Evolutionary conservation across 2,329 filamentous ascomycete species (phyloP).

Genomic region (Diaporthe vexans): DNA sequence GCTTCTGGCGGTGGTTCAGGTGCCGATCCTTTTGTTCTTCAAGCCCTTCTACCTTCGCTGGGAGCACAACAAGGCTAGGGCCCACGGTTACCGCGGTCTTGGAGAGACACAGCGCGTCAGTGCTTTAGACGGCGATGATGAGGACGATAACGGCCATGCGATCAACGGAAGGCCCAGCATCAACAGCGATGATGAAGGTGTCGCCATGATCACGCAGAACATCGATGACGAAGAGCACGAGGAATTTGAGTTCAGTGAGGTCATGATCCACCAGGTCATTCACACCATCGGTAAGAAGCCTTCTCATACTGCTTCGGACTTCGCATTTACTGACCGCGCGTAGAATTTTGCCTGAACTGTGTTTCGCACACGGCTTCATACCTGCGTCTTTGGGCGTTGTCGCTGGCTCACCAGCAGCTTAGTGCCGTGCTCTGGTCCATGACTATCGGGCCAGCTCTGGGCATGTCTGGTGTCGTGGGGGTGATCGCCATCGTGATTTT

Average conservation of each 20-base stretch:
- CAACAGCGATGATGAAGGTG: slow-evolving; percentile 81
- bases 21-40: slow-evolving; percentile 91
- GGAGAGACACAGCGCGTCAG: slow-evolving; percentile 90
- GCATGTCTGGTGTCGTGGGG: slow-evolving; percentile 74
- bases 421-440: slow-evolving; percentile 97
- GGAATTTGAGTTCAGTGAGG: slow-evolving; percentile 96
- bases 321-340: slow-evolving; percentile 48
- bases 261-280: slow-evolving; percentile 99
- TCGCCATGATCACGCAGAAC: slow-evolving; percentile 90
- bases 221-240: slow-evolving; percentile 86
- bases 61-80: slow-evolving; percentile 92
- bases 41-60: slow-evolving; percentile 96
- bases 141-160: slow-evolving; percentile 76
- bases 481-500: slow-evolving; percentile 85
- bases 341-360: slow-evolving; percentile 98
- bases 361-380: slow-evolving; percentile 99
- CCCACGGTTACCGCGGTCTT: slow-evolving; percentile 91
- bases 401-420: slow-evolving; percentile 96
- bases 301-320: neutral
- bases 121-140: slow-evolving; percentile 90
- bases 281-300: slow-evolving; percentile 88
- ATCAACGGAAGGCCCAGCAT: slow-evolving; percentile 67
- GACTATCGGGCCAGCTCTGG: slow-evolving; percentile 87
- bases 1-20: slow-evolving; percentile 85
- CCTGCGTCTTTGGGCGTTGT: slow-evolving; percentile 97